Percentiles rank a stretch among this genome's conserved stretches.
These are phyloP conservation scores for Ramaria sp. DNA, from an alignment of 768 basidiomycete species.

Conservation along the genomic window DNA sequence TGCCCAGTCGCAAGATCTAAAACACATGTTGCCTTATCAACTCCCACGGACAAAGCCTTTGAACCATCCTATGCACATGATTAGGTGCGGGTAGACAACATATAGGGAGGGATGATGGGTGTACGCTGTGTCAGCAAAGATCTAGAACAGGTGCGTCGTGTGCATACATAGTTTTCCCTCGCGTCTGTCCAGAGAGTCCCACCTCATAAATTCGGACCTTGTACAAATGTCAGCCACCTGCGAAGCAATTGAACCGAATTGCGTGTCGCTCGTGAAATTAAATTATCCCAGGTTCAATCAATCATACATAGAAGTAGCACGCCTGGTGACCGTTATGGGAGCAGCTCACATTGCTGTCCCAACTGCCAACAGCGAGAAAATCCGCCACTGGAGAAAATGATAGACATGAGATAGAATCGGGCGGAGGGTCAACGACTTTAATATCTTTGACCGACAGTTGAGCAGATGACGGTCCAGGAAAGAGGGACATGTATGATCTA, in stretches of 20 bases:
- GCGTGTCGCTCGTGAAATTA: background rate
- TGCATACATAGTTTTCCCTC: conserved; percentile 82
- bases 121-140: conserved; percentile 85
- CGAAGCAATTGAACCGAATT: too few species aligned
- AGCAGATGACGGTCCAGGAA: conserved; percentile 19
- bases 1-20: conserved; percentile 83
- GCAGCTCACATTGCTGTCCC: conserved; percentile 81
- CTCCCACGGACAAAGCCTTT: conserved; percentile 86
- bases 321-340: background rate
- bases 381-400: conserved; percentile 80
- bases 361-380: conserved; percentile 85
- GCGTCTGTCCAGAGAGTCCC: conserved; percentile 55
- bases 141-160: conserved; percentile 87
- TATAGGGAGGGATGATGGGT: conserved; percentile 15
- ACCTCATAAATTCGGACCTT: conserved; percentile 93
- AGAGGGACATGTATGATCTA: conserved; percentile 1
- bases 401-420: conserved; percentile 80
- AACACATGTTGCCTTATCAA: conserved; percentile 92
- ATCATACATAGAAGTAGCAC: background rate
- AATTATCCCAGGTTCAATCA: background rate
- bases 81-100: background rate
- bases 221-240: background rate
- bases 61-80: conserved; percentile 58
- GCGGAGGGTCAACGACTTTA: conserved; percentile 69
- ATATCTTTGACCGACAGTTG: conserved; percentile 57